Evolutionary conservation across 106 monocot genomes (phyloP).

Genomic region (Triglochin maritima): DNA sequence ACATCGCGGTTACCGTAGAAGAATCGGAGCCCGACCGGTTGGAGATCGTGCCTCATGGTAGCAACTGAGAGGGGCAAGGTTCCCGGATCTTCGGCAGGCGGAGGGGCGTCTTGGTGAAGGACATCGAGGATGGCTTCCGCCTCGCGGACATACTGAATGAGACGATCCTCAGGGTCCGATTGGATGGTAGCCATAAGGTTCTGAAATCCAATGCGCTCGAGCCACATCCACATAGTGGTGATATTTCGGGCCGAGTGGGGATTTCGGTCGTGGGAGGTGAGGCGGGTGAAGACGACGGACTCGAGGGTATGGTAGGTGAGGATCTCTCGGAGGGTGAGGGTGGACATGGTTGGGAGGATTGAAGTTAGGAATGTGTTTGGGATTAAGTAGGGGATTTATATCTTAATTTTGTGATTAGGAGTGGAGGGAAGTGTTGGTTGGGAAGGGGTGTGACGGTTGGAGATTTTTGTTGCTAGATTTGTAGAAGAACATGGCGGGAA

Average conservation of each 20-base stretch:
- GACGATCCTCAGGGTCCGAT: neutral
- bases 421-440: no score
- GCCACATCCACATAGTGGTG: conserved; percentile 45
- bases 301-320: conserved; percentile 44
- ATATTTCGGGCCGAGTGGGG: conserved; percentile 19
- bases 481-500: no score
- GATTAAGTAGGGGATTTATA: no score
- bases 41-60: conserved; percentile 2
- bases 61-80: conserved; percentile 12
- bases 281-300: conserved; percentile 19
- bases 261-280: conserved; percentile 5
- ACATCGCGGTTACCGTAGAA: conserved; percentile 32
- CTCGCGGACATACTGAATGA: conserved; percentile 17
- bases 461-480: no score
- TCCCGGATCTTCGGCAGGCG: neutral
- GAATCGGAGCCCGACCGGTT: conserved; percentile 23
- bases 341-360: neutral
- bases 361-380: no score
- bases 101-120: conserved; percentile 21
- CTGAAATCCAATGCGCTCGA: conserved; percentile 26
- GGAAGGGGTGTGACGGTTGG: no score
- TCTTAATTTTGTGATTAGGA: no score
- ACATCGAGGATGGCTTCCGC: conserved; percentile 31
- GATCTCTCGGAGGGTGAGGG: conserved; percentile 13
- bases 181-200: conserved; percentile 8